Evolutionary conservation across 2,329 filamentous ascomycete genomes (phyloP).

Genomic region (Raffaelea albimanens): DNA sequence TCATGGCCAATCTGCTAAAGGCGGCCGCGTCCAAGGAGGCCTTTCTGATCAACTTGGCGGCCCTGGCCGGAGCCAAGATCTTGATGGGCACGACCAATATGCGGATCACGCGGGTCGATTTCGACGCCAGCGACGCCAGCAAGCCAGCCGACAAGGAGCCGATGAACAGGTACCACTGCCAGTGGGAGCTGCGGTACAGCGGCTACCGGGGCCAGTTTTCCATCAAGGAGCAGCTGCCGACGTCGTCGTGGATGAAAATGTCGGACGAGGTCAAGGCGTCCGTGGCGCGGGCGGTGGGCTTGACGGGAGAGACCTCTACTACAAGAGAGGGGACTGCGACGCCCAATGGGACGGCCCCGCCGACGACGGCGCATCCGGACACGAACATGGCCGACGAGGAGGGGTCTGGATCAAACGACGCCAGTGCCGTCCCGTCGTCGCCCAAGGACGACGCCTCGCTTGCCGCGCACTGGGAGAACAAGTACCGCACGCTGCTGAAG

Average conservation of each 20-base stretch:
- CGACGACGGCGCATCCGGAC: too few species aligned
- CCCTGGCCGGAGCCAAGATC: slow-evolving; percentile 42
- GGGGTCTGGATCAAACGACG: too few species aligned
- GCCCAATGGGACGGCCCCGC: slow-evolving; percentile 11
- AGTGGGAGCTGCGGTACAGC: slow-evolving; percentile 48
- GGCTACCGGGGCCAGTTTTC: slow-evolving; percentile 41
- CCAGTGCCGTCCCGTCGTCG: too few species aligned
- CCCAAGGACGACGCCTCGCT: slow-evolving; percentile 12
- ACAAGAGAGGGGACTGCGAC: background rate
- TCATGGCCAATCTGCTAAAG: slow-evolving; percentile 39
- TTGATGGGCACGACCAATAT: slow-evolving; percentile 34
- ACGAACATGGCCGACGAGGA: slow-evolving; percentile 11
- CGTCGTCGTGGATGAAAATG: slow-evolving; percentile 28
- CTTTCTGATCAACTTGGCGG: slow-evolving; percentile 51
- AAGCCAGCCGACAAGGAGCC: slow-evolving; percentile 16
- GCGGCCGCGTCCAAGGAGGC: slow-evolving; percentile 41
- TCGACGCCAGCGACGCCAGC: background rate
- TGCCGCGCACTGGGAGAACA: slow-evolving; percentile 38
- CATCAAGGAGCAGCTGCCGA: slow-evolving; percentile 38
- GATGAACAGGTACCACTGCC: slow-evolving; percentile 36
- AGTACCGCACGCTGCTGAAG: slow-evolving; percentile 48
- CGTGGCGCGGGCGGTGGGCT: slow-evolving; percentile 6
- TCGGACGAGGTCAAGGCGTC: slow-evolving; percentile 3
- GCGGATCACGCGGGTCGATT: slow-evolving; percentile 32
- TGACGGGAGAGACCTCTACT: background rate